Evolutionary conservation across 371 early-diverging fungal species (phyloP).

Genomic region (Mucor velutinosus): DNA sequence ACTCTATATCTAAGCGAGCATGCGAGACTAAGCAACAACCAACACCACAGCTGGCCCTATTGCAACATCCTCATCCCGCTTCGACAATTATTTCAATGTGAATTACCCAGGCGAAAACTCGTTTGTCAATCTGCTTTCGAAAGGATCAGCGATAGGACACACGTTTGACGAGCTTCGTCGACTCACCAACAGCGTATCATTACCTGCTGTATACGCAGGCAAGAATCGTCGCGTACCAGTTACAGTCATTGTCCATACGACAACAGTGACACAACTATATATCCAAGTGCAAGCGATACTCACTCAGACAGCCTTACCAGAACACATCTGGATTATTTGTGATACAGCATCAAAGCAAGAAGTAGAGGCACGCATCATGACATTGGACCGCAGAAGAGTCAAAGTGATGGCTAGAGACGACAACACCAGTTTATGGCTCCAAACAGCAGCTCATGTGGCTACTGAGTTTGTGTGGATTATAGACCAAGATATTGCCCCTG

Average conservation of each 20-base stretch:
- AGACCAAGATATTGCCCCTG: slow-evolving; percentile 51
- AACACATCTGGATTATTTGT: slow-evolving; percentile 55
- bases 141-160: slow-evolving; percentile 17
- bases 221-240: slow-evolving; percentile 41
- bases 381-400: slow-evolving; percentile 30
- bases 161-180: slow-evolving; percentile 28
- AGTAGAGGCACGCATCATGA: slow-evolving; percentile 28
- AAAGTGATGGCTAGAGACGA: slow-evolving; percentile 32
- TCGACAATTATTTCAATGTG: neutral
- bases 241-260: slow-evolving; percentile 50
- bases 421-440: slow-evolving; percentile 33
- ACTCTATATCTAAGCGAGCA: no score
- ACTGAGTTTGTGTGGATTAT: slow-evolving; percentile 55
- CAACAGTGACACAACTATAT: slow-evolving; percentile 30
- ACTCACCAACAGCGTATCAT: slow-evolving; percentile 6
- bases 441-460: slow-evolving; percentile 37
- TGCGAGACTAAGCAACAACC: neutral
- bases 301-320: slow-evolving; percentile 52
- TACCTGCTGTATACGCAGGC: neutral
- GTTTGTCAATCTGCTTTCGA: neutral
- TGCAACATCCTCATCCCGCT: neutral
- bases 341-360: slow-evolving; percentile 16
- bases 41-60: neutral
- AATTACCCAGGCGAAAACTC: neutral
- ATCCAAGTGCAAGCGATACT: slow-evolving; percentile 52